A percentile compares a stretch with the other conserved stretches of the same genome.
Evolutionary conservation across 2,329 filamentous ascomycete species (phyloP).

Genomic region (Penicillium sp.): DNA sequence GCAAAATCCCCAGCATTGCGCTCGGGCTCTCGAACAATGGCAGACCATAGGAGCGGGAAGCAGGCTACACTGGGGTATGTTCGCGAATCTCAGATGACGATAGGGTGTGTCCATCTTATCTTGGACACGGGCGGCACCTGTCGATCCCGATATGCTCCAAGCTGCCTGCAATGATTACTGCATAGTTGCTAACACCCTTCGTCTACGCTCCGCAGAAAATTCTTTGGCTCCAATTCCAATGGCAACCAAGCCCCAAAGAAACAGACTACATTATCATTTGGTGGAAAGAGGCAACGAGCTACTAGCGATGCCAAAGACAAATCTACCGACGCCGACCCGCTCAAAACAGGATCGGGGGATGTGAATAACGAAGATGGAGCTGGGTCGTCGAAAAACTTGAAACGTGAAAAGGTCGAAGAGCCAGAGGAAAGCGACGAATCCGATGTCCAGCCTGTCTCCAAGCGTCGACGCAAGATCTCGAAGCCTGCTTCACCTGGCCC

Average conservation of each 20-base stretch:
- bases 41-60: constrained; percentile 46
- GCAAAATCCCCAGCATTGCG: background rate
- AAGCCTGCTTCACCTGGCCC: constrained; percentile 34
- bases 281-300: constrained; percentile 49
- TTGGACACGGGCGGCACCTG: constrained; percentile 7
- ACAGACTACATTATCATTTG: constrained; percentile 76
- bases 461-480: constrained; percentile 44
- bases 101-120: constrained; percentile 57
- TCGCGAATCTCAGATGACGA: constrained; percentile 65
- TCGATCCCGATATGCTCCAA: background rate
- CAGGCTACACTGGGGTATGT: constrained; percentile 90
- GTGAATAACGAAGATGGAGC: constrained; percentile 12
- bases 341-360: constrained; percentile 14
- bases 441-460: constrained; percentile 58
- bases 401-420: constrained; percentile 39
- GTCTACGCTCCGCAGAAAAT: constrained; percentile 60
- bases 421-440: constrained; percentile 49
- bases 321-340: background rate
- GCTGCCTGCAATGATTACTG: background rate
- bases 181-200: background rate
- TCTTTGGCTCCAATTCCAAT: constrained; percentile 68
- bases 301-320: constrained; percentile 26
- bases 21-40: constrained; percentile 16
- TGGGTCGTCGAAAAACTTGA: constrained; percentile 25
- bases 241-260: constrained; percentile 54